Evolutionary conservation across 441 rosid genomes (phyloP).

Genomic region (Brassica hybrid): DNA sequence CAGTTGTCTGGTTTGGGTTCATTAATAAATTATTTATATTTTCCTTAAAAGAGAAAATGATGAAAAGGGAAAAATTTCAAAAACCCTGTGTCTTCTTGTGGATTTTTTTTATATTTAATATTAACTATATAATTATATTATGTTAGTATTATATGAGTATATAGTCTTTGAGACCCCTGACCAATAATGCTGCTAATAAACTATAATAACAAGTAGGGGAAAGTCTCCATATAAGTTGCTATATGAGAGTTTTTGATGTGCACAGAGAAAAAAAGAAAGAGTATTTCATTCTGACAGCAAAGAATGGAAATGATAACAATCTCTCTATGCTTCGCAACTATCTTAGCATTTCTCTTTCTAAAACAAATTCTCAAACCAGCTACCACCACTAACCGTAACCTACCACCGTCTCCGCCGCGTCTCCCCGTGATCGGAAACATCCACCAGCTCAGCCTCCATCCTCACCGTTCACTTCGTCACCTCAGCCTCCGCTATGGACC

Average conservation of each 20-base stretch:
- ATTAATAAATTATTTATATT: too few relatives aligned
- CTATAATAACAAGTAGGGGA: background rate
- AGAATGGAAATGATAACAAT: conserved; percentile 12
- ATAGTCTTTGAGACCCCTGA: background rate
- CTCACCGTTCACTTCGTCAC: conserved; percentile 51
- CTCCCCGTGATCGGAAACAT: conserved; percentile 60
- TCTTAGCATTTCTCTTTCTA: conserved; percentile 21
- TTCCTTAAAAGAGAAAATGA: too few relatives aligned
- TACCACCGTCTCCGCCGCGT: conserved; percentile 53
- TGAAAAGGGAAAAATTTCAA: too few relatives aligned
- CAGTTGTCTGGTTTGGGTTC: too few relatives aligned
- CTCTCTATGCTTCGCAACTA: conserved; percentile 14
- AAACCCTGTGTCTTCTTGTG: too few relatives aligned
- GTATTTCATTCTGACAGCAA: background rate
- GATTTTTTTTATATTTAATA: too few relatives aligned
- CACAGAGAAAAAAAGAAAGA: background rate
- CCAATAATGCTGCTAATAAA: background rate
- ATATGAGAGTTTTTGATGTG: background rate
- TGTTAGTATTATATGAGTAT: background rate
- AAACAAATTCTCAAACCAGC: background rate
- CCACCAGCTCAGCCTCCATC: conserved; percentile 46
- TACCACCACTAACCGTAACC: background rate
- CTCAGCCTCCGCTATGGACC: conserved; percentile 52
- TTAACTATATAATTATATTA: too few relatives aligned
- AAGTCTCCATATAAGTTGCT: background rate